phyloP scores from a whole-genome alignment of 164 flowering plant species.

The Taxillus chinensis region DNA sequence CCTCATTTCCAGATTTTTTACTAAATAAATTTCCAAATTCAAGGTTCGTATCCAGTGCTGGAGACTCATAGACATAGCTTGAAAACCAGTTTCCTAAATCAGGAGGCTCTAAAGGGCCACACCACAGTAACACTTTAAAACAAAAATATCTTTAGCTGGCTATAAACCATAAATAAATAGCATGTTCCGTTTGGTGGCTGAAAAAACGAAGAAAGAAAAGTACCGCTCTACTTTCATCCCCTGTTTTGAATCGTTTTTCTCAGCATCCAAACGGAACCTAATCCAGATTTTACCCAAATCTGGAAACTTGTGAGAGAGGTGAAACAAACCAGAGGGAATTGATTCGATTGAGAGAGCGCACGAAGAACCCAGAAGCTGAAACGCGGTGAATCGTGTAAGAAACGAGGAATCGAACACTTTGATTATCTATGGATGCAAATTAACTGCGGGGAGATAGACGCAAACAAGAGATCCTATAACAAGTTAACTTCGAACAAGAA shows the following conservation, averaged over 20 bases:
- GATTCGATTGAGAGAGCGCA: neutral
- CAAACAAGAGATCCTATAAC: neutral
- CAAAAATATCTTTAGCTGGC: neutral
- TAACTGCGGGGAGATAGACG: neutral
- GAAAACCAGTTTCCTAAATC: conserved; percentile 1
- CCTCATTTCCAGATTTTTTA: neutral
- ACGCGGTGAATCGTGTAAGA: neutral
- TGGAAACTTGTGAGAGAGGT: neutral
- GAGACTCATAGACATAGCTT: neutral
- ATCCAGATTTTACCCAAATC: neutral
- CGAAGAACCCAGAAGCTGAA: conserved; percentile 5
- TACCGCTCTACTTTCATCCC: too few species aligned
- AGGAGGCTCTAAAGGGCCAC: neutral
- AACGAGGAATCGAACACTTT: neutral
- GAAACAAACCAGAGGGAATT: conserved; percentile 10
- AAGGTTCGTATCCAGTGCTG: neutral
- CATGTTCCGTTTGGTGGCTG: too few species aligned
- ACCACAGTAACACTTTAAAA: neutral
- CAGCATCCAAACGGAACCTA: neutral
- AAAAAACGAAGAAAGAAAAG: too few species aligned
- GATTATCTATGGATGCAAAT: neutral
- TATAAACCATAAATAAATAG: too few species aligned
- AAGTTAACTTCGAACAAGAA: too few species aligned
- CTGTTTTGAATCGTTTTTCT: neutral
- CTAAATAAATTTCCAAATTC: neutral